phyloP scores from a whole-genome alignment of 768 basidiomycete species.

The Lentinula detonsa region DNA sequence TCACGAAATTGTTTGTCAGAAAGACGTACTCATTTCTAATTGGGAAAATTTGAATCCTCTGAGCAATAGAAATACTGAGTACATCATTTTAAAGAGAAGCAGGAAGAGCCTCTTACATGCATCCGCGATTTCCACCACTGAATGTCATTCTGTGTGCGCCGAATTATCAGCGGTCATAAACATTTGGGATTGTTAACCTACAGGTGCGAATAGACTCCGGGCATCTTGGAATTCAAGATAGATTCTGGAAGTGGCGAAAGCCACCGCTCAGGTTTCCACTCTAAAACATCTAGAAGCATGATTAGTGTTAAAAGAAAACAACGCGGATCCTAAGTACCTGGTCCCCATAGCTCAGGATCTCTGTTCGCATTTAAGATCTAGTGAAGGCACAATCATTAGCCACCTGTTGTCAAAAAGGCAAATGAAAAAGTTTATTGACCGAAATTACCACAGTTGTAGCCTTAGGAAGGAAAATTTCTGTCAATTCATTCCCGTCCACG shows the following conservation, averaged over 20 bases:
- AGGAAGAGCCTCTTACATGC: conserved; percentile 22
- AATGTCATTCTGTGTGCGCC: conserved; percentile 32
- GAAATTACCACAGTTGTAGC: conserved; percentile 19
- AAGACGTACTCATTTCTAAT: conserved; percentile 6
- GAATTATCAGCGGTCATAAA: background rate
- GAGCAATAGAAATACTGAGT: background rate
- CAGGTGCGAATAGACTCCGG: conserved; percentile 30
- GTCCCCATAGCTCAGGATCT: conserved; percentile 33
- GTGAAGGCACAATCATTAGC: background rate
- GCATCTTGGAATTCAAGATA: conserved; percentile 24
- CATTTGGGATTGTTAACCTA: conserved; percentile 10
- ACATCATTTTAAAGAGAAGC: background rate
- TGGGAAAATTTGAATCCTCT: conserved; percentile 7
- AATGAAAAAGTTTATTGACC: background rate
- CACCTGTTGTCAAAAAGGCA: background rate
- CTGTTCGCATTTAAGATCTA: conserved; percentile 27
- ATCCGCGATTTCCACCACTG: conserved; percentile 31
- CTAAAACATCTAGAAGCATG: conserved; percentile 22
- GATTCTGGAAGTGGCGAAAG: conserved; percentile 26
- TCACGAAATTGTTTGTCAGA: background rate
- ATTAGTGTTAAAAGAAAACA: background rate
- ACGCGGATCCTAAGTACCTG: background rate
- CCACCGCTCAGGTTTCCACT: conserved; percentile 46
- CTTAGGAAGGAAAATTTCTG: conserved; percentile 20
- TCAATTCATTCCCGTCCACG: conserved; percentile 18